A percentile compares a stretch with the other conserved stretches of the same genome.
Conservation (phyloP, 2,329 filamentous ascomycete genomes). For the Phialophora tarda region DNA sequence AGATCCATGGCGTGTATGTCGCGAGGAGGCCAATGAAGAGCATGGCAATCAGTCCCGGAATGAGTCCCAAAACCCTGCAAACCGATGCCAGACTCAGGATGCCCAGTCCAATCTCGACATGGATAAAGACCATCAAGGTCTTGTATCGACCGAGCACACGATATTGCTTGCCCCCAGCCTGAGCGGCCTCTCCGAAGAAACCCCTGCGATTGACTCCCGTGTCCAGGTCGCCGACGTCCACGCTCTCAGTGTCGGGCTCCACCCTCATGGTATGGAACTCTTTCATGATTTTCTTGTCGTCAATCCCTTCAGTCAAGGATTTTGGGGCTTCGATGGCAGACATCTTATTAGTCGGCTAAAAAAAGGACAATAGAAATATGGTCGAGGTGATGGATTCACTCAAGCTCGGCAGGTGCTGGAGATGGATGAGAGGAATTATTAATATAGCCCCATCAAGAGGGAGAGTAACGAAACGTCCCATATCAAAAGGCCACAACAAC, state of each 20-base stretch:
- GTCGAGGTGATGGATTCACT: too few relatives aligned
- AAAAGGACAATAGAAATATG: too few relatives aligned
- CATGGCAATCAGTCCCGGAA: slow-evolving; percentile 57
- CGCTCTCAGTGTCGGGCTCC: slow-evolving; percentile 7
- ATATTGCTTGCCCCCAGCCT: slow-evolving; percentile 22
- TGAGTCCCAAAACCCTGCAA: slow-evolving; percentile 52
- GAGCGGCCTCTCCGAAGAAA: slow-evolving; percentile 19
- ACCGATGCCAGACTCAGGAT: slow-evolving; percentile 56
- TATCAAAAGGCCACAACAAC: too few relatives aligned
- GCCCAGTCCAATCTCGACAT: slow-evolving; percentile 50
- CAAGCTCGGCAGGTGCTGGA: too few relatives aligned
- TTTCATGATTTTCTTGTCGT: slow-evolving; percentile 13
- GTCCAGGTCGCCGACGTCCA: background rate
- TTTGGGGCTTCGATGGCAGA: slow-evolving; percentile 1
- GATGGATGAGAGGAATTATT: too few relatives aligned
- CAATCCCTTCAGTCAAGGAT: background rate
- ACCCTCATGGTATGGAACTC: background rate
- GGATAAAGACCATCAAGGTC: slow-evolving; percentile 33
- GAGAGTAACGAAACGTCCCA: too few relatives aligned
- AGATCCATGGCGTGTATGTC: slow-evolving; percentile 58
- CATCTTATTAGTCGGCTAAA: background rate
- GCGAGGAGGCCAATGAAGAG: slow-evolving; percentile 54
- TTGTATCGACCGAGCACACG: slow-evolving; percentile 24
- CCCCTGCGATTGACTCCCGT: slow-evolving; percentile 14
- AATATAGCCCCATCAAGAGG: too few relatives aligned